A percentile compares a stretch with the other conserved stretches of the same genome.
Conservation (phyloP, 202 grass and related monocot species). For the Cymbopogon flexuosus region DNA sequence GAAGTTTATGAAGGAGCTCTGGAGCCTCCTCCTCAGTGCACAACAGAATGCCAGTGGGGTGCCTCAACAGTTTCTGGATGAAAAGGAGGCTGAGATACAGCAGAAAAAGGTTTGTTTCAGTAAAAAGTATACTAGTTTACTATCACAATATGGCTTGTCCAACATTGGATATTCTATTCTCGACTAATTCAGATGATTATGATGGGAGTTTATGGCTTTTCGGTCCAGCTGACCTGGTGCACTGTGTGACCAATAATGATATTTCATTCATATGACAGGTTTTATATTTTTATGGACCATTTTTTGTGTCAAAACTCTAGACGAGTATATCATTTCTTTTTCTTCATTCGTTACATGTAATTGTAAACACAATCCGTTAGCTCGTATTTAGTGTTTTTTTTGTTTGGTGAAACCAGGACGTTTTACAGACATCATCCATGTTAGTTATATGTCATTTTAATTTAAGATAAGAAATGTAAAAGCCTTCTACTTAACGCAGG, state of each 20-base stretch:
- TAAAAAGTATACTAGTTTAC: neutral
- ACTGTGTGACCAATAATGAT: neutral
- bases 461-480: neutral
- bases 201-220: neutral
- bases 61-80: constrained; percentile 96
- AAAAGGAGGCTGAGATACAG: constrained; percentile 77
- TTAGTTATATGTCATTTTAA: neutral
- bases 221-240: neutral
- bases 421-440: neutral
- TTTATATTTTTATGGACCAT: neutral
- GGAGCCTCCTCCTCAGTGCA: constrained; percentile 71
- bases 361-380: neutral
- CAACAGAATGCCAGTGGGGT: constrained; percentile 92
- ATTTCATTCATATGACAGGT: neutral
- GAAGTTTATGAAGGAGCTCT: constrained; percentile 98
- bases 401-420: neutral
- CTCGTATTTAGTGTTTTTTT: neutral
- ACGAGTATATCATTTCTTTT: neutral
- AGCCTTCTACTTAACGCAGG: constrained; percentile 38
- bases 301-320: neutral
- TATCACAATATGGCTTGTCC: neutral
- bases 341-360: neutral
- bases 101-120: constrained; percentile 59
- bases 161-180: constrained; percentile 1
- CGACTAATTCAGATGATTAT: neutral